Evolutionary conservation across 176 grass and related monocot species (phyloP), one percentile per base, ranked within the genome.

Genomic region (Urochloa ruziziensis): DNA sequence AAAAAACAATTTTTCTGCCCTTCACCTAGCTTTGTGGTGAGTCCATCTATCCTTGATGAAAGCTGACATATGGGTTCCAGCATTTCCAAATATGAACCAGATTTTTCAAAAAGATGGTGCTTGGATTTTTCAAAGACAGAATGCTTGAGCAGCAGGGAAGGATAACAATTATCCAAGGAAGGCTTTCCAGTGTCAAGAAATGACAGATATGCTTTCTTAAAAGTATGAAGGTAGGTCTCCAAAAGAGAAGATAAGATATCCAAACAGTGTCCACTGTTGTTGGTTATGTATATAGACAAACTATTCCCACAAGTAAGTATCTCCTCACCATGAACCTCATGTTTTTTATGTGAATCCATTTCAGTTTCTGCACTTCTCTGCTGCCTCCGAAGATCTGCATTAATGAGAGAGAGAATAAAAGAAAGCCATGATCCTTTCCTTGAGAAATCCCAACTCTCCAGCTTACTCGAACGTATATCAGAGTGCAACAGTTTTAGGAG

Each of bases 101-200:
- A 73, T 79, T 90, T 90, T 33, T 93, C 79, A 66, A 88, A 73
- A 70, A 95, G 73, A 35, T 90, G 66, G 25, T 95, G 93, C 80
- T 90, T 91, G 13, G 83, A 86, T 84, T 88, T 95, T 23, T 95
- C 93, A 10, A 98, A 90, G 60, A 47, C 68, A 73, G 89, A 82
- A 85, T 95, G 93, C 62, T 91, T 95, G 69, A 93, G 70, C 60
- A 95, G 80, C 88, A 93, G 74, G 80, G 89, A 88, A 85, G 92
- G 70, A 86, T 81, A 89, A 43, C 88, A 91, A 56, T 80, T 79
- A 93, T 91, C 71, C 60, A 72, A 67, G 66, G 62, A 84, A 69
- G 67, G 60, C 66, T 30, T 64, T 76, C 81, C 80, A 67, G 43
- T 52, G 58, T 88, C 83, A 70, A 95, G 19, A 70, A 88, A 89